phyloP scores from a whole-genome alignment of 129 eudicot species.

The Mikania micrantha region DNA sequence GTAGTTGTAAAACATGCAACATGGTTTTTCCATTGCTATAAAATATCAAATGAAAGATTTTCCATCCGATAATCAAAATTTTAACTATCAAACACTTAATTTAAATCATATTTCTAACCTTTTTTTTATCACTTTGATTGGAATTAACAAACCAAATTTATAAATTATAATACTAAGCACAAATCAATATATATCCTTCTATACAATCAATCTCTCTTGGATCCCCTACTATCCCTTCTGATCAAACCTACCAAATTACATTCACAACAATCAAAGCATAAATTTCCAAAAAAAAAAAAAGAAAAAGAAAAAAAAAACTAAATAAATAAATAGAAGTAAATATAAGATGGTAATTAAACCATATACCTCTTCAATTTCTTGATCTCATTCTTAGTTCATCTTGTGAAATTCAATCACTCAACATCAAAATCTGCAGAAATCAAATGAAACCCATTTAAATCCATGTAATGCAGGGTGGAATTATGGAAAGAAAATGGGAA shows the following conservation, averaged over 20 bases:
- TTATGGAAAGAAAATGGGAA: constrained; percentile 8
- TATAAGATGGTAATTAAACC: constrained; percentile 11
- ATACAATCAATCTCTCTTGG: constrained; percentile 75
- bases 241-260: constrained; percentile 64
- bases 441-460: constrained; percentile 13
- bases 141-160: constrained; percentile 30
- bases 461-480: constrained; percentile 8
- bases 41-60: background rate
- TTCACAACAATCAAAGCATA: constrained; percentile 31
- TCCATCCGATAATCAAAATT: background rate
- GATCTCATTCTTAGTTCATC: no score
- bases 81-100: constrained; percentile 8
- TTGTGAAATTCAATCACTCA: constrained; percentile 19
- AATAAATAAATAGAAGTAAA: constrained; percentile 13
- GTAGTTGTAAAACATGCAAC: constrained; percentile 10
- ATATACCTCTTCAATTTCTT: constrained; percentile 33
- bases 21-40: background rate
- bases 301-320: constrained; percentile 15
- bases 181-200: constrained; percentile 55
- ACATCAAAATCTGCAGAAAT: constrained; percentile 34
- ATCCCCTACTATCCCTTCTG: constrained; percentile 40
- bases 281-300: constrained; percentile 29
- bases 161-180: constrained; percentile 39
- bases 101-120: constrained; percentile 3
- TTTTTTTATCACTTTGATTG: constrained; percentile 9